Base-by-base conservation (phyloP, 495 filamentous ascomycete genomes). In the Penicillium simplicissimum region DNA sequence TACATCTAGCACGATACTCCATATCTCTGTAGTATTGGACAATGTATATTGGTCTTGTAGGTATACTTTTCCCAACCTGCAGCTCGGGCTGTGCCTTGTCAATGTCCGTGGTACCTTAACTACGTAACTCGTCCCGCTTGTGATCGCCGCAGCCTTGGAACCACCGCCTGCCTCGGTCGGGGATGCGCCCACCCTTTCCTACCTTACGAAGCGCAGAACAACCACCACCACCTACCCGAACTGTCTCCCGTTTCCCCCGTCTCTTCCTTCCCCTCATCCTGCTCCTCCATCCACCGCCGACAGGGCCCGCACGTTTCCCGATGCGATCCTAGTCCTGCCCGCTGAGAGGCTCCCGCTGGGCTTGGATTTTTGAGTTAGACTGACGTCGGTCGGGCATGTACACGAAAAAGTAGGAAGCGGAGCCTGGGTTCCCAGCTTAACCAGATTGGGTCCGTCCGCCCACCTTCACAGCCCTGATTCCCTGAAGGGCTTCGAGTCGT, bases 281-380 rank as follows among this genome's bases (percentile, higher is more conserved):
- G 3, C 36, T 61, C 65, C 49, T 60, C 67, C 67, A 69, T 55
- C 62, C 68, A 65, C 65, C 40, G 65, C 37, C 60, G 55, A 60
- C 55, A 59, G 60, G 48, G 36, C 60, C 66, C 63, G 68, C 68
- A 71, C 68, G 63, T 68, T 71, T 61, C 61, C 61, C 53, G 59
- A 69, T 65, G 59, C 31, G 40, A 37, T 40, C 35, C 57, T 23
- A 15, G 37, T 47, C 34, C 40, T 53, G 54, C 49, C 28, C 55
- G 42, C 58, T 40, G 36, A 34, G 31, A 13, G 10, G 25, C 48
- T 14, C 8, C 28, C 28, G 28, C 28, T 7, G 2, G 28, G 28
- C 28, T 31, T 31, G 28, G 28, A 31, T 31, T 48, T 59, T 63
- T 55, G 42, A 59, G 49, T 55, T 67, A 55, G 55, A 36, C 51